Conservation (phyloP, 129 eudicot genomes). For the Lactuca sativa region DNA sequence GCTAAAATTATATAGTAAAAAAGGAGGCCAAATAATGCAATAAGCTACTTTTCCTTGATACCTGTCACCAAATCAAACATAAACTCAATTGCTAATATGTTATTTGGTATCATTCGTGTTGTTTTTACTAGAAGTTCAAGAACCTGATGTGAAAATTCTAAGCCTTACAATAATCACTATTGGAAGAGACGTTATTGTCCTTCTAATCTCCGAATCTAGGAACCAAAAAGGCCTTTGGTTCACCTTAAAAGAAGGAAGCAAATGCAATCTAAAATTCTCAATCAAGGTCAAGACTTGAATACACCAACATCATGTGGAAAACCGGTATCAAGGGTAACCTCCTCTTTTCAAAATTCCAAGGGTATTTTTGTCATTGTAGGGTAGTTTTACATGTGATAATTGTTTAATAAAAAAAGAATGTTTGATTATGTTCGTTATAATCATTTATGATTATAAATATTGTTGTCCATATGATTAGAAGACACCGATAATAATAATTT, state of each 20-base stretch:
- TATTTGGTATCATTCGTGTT: neutral
- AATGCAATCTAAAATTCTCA: conserved; percentile 53
- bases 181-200: conserved; percentile 61
- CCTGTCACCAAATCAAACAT: too few species aligned
- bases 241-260: conserved; percentile 83
- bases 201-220: conserved; percentile 61
- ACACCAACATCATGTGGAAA: conserved; percentile 81
- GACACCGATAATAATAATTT: too few species aligned
- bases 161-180: conserved; percentile 58
- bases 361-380: neutral
- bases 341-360: neutral
- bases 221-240: conserved; percentile 70
- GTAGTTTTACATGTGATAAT: too few species aligned
- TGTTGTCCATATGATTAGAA: too few species aligned
- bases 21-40: too few species aligned
- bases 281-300: conserved; percentile 74
- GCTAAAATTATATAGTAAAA: too few species aligned
- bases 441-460: too few species aligned
- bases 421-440: too few species aligned
- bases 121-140: conserved; percentile 47
- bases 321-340: conserved; percentile 74
- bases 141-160: conserved; percentile 79
- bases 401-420: too few species aligned
- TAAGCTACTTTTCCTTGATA: too few species aligned
- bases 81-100: conserved; percentile 5